Conservation (phyloP, 2,329 filamentous ascomycete species). For the Fusarium staphyleae region DNA sequence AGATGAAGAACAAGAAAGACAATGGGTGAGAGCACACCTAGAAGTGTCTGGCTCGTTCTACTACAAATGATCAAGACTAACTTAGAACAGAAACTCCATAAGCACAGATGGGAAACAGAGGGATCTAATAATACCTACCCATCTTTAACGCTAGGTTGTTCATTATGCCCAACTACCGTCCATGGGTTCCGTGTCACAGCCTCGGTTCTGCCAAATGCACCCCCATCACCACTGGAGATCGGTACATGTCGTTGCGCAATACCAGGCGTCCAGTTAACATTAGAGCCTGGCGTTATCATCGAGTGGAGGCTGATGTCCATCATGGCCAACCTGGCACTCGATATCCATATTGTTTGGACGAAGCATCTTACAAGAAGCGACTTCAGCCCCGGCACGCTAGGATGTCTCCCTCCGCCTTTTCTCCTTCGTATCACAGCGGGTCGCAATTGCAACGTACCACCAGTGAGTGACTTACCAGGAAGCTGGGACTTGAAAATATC, state of each 20-base stretch:
- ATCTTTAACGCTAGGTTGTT: neutral
- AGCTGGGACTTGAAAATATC: neutral
- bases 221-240: slow-evolving; percentile 2
- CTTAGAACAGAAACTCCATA: neutral
- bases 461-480: neutral
- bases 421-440: neutral
- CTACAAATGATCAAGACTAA: neutral
- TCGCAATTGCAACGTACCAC: slow-evolving; percentile 8
- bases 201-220: slow-evolving; percentile 1
- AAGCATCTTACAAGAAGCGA: slow-evolving; percentile 20
- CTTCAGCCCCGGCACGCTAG: slow-evolving; percentile 12
- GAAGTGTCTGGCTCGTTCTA: neutral
- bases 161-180: slow-evolving; percentile 3
- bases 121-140: slow-evolving; percentile 8
- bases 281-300: slow-evolving; percentile 4
- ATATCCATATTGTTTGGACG: neutral
- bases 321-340: neutral
- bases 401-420: neutral
- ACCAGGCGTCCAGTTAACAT: slow-evolving; percentile 1
- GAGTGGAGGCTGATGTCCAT: slow-evolving; percentile 10
- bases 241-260: slow-evolving; percentile 3
- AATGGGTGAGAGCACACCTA: too few species aligned
- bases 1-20: neutral
- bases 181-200: neutral
- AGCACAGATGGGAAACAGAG: neutral